Evolutionary conservation across 352 stramenopile genomes (phyloP).

Genomic region (Pythium phragmitis): DNA sequence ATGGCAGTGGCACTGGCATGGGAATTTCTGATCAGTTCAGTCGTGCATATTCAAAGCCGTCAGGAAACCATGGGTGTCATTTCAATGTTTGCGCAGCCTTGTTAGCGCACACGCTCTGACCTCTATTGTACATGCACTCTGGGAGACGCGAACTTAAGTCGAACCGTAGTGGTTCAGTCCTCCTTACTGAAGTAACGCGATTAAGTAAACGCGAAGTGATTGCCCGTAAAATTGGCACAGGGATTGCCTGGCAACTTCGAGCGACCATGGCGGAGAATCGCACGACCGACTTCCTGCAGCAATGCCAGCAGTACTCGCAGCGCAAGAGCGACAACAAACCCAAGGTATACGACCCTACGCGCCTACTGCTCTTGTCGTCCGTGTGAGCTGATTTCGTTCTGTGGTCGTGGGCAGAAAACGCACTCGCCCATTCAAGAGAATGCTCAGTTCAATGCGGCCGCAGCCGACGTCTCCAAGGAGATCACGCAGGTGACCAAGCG

Average conservation of each 20-base stretch:
- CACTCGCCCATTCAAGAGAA: slow-evolving; percentile 66
- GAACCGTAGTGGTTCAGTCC: slow-evolving; percentile 14
- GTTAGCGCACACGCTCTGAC: slow-evolving; percentile 2
- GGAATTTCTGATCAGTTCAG: slow-evolving; percentile 4
- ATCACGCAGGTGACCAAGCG: slow-evolving; percentile 78
- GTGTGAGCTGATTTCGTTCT: neutral
- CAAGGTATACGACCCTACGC: neutral
- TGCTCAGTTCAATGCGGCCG: slow-evolving; percentile 75
- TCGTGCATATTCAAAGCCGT: neutral
- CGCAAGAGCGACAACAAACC: slow-evolving; percentile 28
- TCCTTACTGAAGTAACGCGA: slow-evolving; percentile 25
- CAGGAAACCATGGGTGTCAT: neutral
- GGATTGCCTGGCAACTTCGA: slow-evolving; percentile 2
- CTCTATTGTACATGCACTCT: slow-evolving; percentile 1
- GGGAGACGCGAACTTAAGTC: neutral
- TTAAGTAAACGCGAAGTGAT: slow-evolving; percentile 34
- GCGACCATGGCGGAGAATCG: slow-evolving; percentile 63
- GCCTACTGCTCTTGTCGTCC: neutral
- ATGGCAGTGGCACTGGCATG: too few relatives aligned
- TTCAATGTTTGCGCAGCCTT: slow-evolving; percentile 2
- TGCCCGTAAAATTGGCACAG: slow-evolving; percentile 19
- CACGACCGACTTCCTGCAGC: slow-evolving; percentile 64
- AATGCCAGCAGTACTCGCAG: slow-evolving; percentile 54
- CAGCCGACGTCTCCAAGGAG: slow-evolving; percentile 82
- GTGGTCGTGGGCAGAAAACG: slow-evolving; percentile 30